These are phyloP conservation scores for Fusarium hostae DNA, from an alignment of 2,329 filamentous ascomycete genomes.

Conservation along the genomic window DNA sequence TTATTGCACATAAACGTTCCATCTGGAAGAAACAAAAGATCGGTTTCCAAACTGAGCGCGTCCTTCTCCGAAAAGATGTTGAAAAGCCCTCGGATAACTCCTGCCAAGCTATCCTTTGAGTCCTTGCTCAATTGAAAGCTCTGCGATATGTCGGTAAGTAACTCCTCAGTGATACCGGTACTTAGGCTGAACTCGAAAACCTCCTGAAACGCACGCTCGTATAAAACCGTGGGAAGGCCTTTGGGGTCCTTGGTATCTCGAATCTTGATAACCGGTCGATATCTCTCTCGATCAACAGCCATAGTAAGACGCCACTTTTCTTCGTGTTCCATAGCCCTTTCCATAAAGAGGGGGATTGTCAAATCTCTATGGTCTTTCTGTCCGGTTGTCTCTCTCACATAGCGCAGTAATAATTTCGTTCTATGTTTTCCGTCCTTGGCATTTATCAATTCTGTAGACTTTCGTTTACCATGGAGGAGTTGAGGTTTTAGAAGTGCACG, in stretches of 20 bases:
- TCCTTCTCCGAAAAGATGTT: slow-evolving; percentile 59
- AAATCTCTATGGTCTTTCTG: neutral
- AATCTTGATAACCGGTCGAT: slow-evolving; percentile 52
- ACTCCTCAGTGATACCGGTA: slow-evolving; percentile 41
- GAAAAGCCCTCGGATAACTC: slow-evolving; percentile 41
- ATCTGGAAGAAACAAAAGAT: slow-evolving; percentile 47
- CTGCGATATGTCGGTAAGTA: slow-evolving; percentile 31
- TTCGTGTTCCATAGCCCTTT: slow-evolving; percentile 46
- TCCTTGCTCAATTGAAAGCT: neutral
- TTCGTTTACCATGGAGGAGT: neutral
- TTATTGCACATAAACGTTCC: slow-evolving; percentile 48
- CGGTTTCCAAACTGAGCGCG: slow-evolving; percentile 58
- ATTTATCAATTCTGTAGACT: neutral
- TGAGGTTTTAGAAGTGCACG: neutral
- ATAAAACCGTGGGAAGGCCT: slow-evolving; percentile 20
- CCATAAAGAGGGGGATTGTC: slow-evolving; percentile 50
- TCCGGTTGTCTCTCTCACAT: neutral
- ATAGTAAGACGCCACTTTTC: slow-evolving; percentile 56
- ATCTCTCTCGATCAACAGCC: slow-evolving; percentile 56
- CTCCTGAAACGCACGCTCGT: neutral
- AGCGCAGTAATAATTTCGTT: slow-evolving; percentile 25
- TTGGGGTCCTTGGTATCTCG: slow-evolving; percentile 22
- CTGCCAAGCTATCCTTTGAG: slow-evolving; percentile 25
- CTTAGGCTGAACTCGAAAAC: slow-evolving; percentile 44
- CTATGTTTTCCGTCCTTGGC: slow-evolving; percentile 23